These are phyloP conservation scores for Colletotrichum tanaceti DNA, from an alignment of 2,329 filamentous ascomycete species.

Conservation along the genomic window DNA sequence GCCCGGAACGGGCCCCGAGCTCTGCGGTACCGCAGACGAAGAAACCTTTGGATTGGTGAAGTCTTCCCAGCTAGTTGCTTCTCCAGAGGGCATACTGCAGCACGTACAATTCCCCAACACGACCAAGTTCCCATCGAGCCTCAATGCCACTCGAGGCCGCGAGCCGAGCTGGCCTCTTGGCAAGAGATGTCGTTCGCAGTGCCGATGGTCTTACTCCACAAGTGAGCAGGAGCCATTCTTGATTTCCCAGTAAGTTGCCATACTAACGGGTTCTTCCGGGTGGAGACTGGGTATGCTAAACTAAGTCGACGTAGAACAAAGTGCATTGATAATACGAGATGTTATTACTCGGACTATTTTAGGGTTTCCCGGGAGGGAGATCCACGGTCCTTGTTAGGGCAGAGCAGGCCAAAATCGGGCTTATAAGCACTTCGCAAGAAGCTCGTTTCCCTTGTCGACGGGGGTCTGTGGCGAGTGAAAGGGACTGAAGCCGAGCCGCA, in stretches of 20 bases:
- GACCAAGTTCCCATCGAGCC: slow-evolving; percentile 3
- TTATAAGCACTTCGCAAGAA: slow-evolving; percentile 6
- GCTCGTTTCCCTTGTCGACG: not conserved
- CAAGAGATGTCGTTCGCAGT: not conserved
- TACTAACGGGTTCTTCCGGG: slow-evolving; percentile 7
- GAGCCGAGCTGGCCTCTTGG: slow-evolving; percentile 7
- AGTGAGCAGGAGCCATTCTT: slow-evolving; percentile 7
- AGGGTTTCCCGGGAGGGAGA: slow-evolving; percentile 14
- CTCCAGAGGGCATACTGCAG: not conserved
- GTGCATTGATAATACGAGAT: slow-evolving; percentile 22
- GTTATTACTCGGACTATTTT: slow-evolving; percentile 16
- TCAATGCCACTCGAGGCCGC: slow-evolving; percentile 9
- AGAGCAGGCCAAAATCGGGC: slow-evolving; percentile 29
- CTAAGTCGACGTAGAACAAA: slow-evolving; percentile 31
- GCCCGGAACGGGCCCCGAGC: slow-evolving; percentile 45
- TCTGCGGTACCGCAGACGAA: slow-evolving; percentile 44
- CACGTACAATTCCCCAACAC: slow-evolving; percentile 12
- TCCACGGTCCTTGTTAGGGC: slow-evolving; percentile 17
- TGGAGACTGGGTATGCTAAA: slow-evolving; percentile 21
- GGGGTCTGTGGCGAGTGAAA: slow-evolving; percentile 14
- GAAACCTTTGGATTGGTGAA: slow-evolving; percentile 55
- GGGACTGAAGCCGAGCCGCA: slow-evolving; percentile 12
- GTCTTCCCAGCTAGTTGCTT: not conserved
- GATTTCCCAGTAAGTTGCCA: slow-evolving; percentile 30
- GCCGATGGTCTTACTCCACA: not conserved